These are phyloP conservation scores for Dicorynia guianensis DNA, from an alignment of 306 rosid species.

Conservation along the genomic window DNA sequence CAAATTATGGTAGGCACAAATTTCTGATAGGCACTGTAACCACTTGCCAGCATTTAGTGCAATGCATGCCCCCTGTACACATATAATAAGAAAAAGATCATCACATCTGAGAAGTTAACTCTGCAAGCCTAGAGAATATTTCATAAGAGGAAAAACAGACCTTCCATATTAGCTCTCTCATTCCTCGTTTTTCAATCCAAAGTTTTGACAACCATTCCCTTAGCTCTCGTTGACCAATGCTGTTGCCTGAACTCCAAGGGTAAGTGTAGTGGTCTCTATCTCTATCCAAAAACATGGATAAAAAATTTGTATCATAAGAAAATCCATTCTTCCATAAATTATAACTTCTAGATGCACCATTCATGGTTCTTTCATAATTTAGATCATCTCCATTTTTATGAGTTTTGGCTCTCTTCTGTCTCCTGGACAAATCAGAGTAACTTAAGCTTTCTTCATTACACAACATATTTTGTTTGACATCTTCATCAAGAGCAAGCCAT, in stretches of 20 bases:
- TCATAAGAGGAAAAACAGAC: conserved; percentile 48
- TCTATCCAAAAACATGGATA: conserved; percentile 79
- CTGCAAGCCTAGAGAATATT: conserved; percentile 20
- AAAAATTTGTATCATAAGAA: conserved; percentile 82
- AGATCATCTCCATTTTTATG: conserved; percentile 59
- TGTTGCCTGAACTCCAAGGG: conserved; percentile 89
- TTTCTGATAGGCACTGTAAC: conserved; percentile 67
- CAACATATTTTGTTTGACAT: conserved; percentile 46
- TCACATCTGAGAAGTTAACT: conserved; percentile 34
- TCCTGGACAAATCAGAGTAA: conserved; percentile 63
- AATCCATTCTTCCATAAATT: conserved; percentile 72
- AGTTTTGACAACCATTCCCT: conserved; percentile 94
- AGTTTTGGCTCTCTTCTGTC: conserved; percentile 73
- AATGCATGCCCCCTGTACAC: conserved; percentile 87
- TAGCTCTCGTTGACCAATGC: conserved; percentile 94
- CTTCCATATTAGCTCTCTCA: conserved; percentile 91
- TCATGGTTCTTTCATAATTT: conserved; percentile 37
- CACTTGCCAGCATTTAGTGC: conserved; percentile 82
- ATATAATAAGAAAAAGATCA: conserved; percentile 30
- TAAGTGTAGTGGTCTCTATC: conserved; percentile 88
- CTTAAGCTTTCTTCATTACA: conserved; percentile 41
- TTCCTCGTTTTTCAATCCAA: conserved; percentile 81
- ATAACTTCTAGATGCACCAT: conserved; percentile 57
- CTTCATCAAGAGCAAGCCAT: conserved; percentile 85
- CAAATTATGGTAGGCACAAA: conserved; percentile 77